Evolutionary conservation across 208 protist genomes (phyloP).

Genomic region (Trypanosoma cruzi): DNA sequence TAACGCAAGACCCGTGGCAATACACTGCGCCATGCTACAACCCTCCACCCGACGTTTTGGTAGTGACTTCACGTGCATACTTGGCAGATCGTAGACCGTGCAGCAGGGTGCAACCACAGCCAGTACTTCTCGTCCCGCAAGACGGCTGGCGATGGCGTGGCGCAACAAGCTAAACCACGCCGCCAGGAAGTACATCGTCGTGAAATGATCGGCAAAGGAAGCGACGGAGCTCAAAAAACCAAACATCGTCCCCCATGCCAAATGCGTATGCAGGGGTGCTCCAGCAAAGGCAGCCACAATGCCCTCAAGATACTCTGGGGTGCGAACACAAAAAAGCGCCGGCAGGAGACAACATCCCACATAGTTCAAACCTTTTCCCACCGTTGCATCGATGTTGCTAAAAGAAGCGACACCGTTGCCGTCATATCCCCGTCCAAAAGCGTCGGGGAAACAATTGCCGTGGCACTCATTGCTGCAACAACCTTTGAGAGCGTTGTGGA

Average conservation of each 20-base stretch:
- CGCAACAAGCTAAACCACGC: slow-evolving; percentile 20
- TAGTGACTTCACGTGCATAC: slow-evolving; percentile 38
- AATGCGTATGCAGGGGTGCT: not conserved
- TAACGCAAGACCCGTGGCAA: slow-evolving; percentile 29
- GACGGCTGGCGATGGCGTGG: slow-evolving; percentile 1
- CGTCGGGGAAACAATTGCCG: slow-evolving; percentile 3
- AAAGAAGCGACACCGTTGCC: slow-evolving; percentile 3
- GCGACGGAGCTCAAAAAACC: slow-evolving; percentile 18
- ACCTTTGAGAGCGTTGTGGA: slow-evolving; percentile 8
- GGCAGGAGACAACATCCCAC: slow-evolving; percentile 7
- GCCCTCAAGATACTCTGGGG: not conserved
- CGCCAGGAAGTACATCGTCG: slow-evolving; percentile 16
- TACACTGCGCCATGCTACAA: slow-evolving; percentile 32
- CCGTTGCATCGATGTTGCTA: not conserved
- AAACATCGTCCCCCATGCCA: slow-evolving; percentile 13
- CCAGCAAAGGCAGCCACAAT: not conserved
- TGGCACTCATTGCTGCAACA: slow-evolving; percentile 12
- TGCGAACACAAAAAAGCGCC: slow-evolving; percentile 14
- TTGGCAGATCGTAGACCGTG: slow-evolving; percentile 35
- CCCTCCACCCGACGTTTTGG: slow-evolving; percentile 14
- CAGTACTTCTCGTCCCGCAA: not conserved
- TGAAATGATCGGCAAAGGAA: slow-evolving; percentile 28
- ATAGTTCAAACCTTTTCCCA: slow-evolving; percentile 18
- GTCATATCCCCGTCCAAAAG: slow-evolving; percentile 14
- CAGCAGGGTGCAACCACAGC: not conserved